A percentile compares a stretch with the other conserved stretches of the same genome.
phyloP scores from a whole-genome alignment of 345 rosid species.

The Gossypium sturtianum region DNA sequence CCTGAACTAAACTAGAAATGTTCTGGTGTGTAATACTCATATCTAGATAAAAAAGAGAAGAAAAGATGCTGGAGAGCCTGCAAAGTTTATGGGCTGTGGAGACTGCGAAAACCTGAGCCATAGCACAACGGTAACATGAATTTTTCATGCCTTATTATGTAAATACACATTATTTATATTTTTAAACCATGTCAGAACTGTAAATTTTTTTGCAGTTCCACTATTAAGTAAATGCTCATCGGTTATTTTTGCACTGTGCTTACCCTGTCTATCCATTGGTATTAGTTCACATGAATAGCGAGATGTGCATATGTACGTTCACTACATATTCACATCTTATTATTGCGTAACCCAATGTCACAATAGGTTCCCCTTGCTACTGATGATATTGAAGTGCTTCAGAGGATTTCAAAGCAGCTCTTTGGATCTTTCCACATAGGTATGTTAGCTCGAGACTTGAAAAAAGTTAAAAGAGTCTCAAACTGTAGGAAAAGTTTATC shows the following conservation, averaged over 20 bases:
- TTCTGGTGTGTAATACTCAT: slow-evolving; percentile 13
- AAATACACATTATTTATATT: neutral
- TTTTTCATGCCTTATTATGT: neutral
- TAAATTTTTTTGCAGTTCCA: neutral
- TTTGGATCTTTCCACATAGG: slow-evolving; percentile 70
- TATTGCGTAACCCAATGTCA: slow-evolving; percentile 1
- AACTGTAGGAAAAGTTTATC: neutral
- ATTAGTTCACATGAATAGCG: neutral
- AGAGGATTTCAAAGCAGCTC: slow-evolving; percentile 70
- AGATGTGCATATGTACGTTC: neutral
- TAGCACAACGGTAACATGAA: slow-evolving; percentile 55
- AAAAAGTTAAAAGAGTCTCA: neutral
- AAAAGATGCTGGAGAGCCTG: slow-evolving; percentile 70
- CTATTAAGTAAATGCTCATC: neutral
- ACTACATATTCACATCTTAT: slow-evolving; percentile 4
- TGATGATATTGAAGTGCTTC: slow-evolving; percentile 68
- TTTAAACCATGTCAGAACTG: neutral
- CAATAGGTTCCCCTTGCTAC: slow-evolving; percentile 74
- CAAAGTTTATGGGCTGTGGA: slow-evolving; percentile 90
- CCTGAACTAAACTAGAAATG: neutral
- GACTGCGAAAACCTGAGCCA: slow-evolving; percentile 87
- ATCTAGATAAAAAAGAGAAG: slow-evolving; percentile 78
- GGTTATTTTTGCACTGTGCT: neutral
- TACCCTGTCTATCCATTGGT: neutral
- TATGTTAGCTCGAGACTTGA: slow-evolving; percentile 23